phyloP scores from a whole-genome alignment of 2,329 filamentous ascomycete genomes.

The Graphilbum sp. region DNA sequence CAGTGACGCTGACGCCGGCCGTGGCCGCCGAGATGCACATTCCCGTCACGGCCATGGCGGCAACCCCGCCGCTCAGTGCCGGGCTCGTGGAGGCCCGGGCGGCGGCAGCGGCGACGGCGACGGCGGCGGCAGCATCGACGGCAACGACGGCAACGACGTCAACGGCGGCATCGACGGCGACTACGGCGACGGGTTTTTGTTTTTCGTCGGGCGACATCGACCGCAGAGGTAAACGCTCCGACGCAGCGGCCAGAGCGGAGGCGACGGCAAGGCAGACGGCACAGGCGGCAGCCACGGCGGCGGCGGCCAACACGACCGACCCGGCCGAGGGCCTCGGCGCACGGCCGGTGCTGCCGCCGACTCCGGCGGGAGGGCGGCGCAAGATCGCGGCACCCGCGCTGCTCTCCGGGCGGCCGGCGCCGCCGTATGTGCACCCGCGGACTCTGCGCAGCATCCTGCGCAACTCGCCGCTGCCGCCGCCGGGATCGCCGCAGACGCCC shows the following conservation, averaged over 20 bases:
- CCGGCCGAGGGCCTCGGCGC: too few relatives aligned
- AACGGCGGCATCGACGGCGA: conserved; percentile 9
- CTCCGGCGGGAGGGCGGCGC: too few relatives aligned
- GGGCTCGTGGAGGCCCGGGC: conserved; percentile 23
- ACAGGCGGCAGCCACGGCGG: background rate
- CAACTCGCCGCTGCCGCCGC: conserved; percentile 45
- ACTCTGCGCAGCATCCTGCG: conserved; percentile 47
- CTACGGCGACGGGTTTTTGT: conserved; percentile 24
- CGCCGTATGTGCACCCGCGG: conserved; percentile 42
- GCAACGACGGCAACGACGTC: too few relatives aligned
- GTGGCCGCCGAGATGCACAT: conserved; percentile 26
- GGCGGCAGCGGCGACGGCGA: too few relatives aligned
- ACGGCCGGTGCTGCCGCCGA: too few relatives aligned
- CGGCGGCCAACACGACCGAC: background rate
- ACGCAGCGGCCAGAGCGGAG: background rate
- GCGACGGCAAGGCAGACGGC: background rate
- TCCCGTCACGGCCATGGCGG: conserved; percentile 36
- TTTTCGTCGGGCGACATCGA: conserved; percentile 18
- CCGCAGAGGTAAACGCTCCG: background rate
- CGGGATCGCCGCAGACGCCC: conserved; percentile 29
- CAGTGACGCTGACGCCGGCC: conserved; percentile 31
- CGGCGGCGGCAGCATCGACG: too few relatives aligned
- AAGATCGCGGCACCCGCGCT: too few relatives aligned
- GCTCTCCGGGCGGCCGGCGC: too few relatives aligned
- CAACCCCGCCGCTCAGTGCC: conserved; percentile 42